Evolutionary conservation across 305 asterid species (phyloP), one percentile per base, ranked within the genome.

Genomic region (Galium porrigens): DNA sequence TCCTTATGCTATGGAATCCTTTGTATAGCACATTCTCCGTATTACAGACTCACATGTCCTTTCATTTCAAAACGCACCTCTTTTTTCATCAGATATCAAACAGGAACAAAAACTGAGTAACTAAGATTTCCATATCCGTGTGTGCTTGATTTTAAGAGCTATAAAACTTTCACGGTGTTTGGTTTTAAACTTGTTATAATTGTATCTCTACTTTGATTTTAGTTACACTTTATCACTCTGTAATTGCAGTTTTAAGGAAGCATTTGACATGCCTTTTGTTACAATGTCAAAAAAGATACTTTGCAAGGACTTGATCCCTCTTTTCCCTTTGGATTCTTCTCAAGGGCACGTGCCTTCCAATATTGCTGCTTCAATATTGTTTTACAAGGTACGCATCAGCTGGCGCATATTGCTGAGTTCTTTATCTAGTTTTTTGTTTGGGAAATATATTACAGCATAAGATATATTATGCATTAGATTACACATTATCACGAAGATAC

Each of bases 251-350:
- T 85, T 87, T 80, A 87, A 85, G 84, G 84, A 83, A 81, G 96
- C 95, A 64, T 76, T 92, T 77, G 86, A 77, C 83, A 83, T 81
- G 94, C 99, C 99, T 58, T 67, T 87, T 75, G 78, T 86, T 70
- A 82, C 95, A 1, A 86, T 92, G 79, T 92, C 99, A 64, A 70
- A 73, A 80, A 87, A 74, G 77, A 78, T 92, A 67, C 80, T 80
- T 68, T 87, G 95, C 74, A 79, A 83, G 77, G 90, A 83, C 72
- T 69, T 87, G 72, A 56, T 89, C 80, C 99, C 96, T 52, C 95
- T 92, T 76, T 92, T 89, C 84, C 94, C 95, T 32, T 63, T 85
- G 70, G 79, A 80, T 61, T 66, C 85, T 63, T 67, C 78, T 27
- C 74, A 70, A 44, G 78, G 70, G 62, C 70, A 51, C 0, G 69